Percentiles rank a stretch among this genome's conserved stretches.
Evolutionary conservation across 2,329 filamentous ascomycete species (phyloP).

Genomic region (Salinomyces thailandicus): DNA sequence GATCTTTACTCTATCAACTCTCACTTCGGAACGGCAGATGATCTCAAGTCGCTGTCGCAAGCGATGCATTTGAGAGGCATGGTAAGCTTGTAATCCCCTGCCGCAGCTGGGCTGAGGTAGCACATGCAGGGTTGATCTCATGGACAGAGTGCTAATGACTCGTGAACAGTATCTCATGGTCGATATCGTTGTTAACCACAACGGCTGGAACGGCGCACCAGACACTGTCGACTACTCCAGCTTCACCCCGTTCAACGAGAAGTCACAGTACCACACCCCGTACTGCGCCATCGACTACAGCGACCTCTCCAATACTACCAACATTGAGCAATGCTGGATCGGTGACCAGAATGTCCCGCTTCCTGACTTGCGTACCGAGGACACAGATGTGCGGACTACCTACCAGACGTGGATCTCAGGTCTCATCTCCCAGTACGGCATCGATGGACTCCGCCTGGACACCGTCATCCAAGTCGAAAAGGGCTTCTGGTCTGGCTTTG

Average conservation of each 20-base stretch:
- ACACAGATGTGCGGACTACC: slow-evolving; percentile 37
- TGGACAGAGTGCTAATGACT: neutral
- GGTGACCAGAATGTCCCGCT: slow-evolving; percentile 46
- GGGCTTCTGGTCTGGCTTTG: slow-evolving; percentile 28
- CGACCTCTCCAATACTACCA: slow-evolving; percentile 23
- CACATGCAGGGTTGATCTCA: neutral
- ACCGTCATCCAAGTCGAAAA: slow-evolving; percentile 38
- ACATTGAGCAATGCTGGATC: slow-evolving; percentile 42
- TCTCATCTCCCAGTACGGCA: slow-evolving; percentile 50
- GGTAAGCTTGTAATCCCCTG: slow-evolving; percentile 17
- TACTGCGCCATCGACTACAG: slow-evolving; percentile 48
- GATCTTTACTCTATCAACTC: slow-evolving; percentile 36
- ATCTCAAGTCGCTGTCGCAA: slow-evolving; percentile 26
- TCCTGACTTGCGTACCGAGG: slow-evolving; percentile 51
- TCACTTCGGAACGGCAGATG: slow-evolving; percentile 28
- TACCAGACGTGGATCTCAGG: slow-evolving; percentile 50
- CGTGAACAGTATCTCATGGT: slow-evolving; percentile 44
- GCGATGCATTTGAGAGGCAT: slow-evolving; percentile 29
- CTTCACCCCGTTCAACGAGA: slow-evolving; percentile 45
- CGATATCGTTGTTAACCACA: slow-evolving; percentile 50
- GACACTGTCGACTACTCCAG: slow-evolving; percentile 43
- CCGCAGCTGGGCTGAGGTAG: slow-evolving; percentile 7
- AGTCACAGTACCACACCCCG: slow-evolving; percentile 50
- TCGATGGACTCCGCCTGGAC: slow-evolving; percentile 46
- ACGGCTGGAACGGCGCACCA: slow-evolving; percentile 38